Evolutionary conservation across 2,329 filamentous ascomycete species (phyloP).

Genomic region (Fonsecaea monophora): DNA sequence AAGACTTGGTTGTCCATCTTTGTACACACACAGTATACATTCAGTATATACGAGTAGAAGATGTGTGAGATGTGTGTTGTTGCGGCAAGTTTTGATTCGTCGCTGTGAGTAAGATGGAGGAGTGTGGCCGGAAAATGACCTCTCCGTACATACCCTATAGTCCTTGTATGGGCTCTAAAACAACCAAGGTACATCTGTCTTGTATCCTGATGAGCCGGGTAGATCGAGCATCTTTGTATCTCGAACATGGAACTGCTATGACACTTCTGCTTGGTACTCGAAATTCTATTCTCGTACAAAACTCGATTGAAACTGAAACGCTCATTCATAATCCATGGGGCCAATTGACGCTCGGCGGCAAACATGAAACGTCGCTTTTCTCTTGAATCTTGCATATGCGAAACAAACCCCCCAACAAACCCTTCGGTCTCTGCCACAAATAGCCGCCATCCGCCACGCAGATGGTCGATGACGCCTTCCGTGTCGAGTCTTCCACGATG

Average conservation of each 20-base stretch:
- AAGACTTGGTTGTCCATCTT: no score
- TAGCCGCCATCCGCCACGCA: conserved; percentile 22
- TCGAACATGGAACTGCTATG: no score
- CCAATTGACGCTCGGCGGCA: background rate
- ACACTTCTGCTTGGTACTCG: no score
- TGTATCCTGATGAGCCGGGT: no score
- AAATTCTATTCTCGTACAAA: no score
- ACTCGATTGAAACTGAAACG: no score
- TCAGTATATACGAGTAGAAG: background rate
- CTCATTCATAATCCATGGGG: no score
- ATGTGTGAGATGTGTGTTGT: background rate
- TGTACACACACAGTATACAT: no score
- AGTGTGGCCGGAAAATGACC: background rate
- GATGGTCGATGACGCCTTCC: conserved; percentile 18
- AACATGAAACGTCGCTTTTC: background rate
- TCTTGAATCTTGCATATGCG: background rate
- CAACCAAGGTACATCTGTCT: no score
- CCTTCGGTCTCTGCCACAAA: conserved; percentile 22
- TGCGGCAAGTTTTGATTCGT: background rate
- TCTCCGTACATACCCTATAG: no score
- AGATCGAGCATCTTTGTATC: no score
- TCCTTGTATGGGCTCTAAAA: no score
- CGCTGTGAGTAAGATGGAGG: background rate
- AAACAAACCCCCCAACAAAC: conserved; percentile 17
- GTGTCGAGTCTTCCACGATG: conserved; percentile 20